Evolutionary conservation across 2,329 filamentous ascomycete species (phyloP), one percentile per base, ranked within the genome.

Genomic region (Fusarium nygamai): DNA sequence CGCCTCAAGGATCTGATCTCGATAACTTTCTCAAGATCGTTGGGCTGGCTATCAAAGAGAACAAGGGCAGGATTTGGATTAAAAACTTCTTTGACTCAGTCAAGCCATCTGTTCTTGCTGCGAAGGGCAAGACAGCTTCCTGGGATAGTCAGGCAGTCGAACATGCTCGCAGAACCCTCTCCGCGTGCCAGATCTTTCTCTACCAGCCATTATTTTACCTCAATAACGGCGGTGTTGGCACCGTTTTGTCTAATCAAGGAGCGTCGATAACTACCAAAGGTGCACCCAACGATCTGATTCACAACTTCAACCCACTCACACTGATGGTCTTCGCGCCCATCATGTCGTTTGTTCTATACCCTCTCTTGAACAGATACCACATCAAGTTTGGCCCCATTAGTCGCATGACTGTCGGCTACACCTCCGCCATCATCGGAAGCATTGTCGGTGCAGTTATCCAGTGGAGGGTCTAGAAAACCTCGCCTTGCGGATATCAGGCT

Each of bases 251-350:
- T 17, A 54, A 54, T 3, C 51, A 54, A 19, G 51, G 51, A 20
- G 51, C 51, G 5, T n/a, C 51, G 5, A 54, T 87, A 82, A 84
- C 81, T 13, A 81, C 81, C n/a, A 79, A 87, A 61, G 86, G 87
- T 17, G 85, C 86, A 1, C 88, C 88, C 13, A 92, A 92, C 77
- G 91, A 93, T 78, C 81, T 92, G 14, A 82, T 92, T 33, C 82
- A 84, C 61, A 88, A 91, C 78, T 84, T 92, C 67, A 89, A 92
- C 75, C 87, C 90, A 0, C 81, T 92, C 43, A 85, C 86, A 33
- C 88, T 91, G 67, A 86, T 92, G 69, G 81, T 92, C 9, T 53
- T 80, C n/a, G 79, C 78, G 0, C 78, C 78, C 7, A 48, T 80
- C 44, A 73, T 81, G 43, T 70, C 74, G 29, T 79, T 79, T 53